Evolutionary conservation across 2,329 filamentous ascomycete species (phyloP).

Genomic region (Rutstroemia sp.): DNA sequence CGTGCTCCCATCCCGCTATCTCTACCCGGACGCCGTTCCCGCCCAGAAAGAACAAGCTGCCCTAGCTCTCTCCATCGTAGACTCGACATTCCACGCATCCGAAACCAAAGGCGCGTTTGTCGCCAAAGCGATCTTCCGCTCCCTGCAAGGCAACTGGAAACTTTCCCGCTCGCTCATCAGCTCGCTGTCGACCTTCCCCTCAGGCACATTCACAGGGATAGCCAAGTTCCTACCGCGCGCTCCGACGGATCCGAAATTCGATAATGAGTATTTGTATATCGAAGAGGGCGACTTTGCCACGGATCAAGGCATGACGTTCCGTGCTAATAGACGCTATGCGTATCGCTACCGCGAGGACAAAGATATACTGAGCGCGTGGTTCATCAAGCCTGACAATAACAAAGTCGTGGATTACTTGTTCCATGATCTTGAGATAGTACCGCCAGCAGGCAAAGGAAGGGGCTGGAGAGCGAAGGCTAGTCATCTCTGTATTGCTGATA

Average conservation of each 20-base stretch:
- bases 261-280: conserved; percentile 55
- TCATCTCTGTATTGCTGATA: conserved; percentile 65
- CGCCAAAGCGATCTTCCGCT: conserved; percentile 60
- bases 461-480: conserved; percentile 47
- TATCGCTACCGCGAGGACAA: conserved; percentile 58
- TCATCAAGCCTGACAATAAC: conserved; percentile 51
- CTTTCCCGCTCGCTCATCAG: conserved; percentile 51
- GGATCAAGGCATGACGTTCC: conserved; percentile 27
- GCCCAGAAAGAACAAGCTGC: conserved; percentile 33
- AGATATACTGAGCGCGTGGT: conserved; percentile 65
- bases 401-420: conserved; percentile 65
- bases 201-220: conserved; percentile 56
- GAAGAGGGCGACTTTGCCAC: conserved; percentile 60
- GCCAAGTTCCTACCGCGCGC: conserved; percentile 56
- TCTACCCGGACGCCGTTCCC: conserved; percentile 31
- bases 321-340: conserved; percentile 58
- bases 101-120: conserved; percentile 41
- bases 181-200: conserved; percentile 49
- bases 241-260: conserved; percentile 41
- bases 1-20: conserved; percentile 40
- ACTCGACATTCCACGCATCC: conserved; percentile 16
- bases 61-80: conserved; percentile 32
- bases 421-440: conserved; percentile 59
- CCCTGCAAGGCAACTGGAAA: conserved; percentile 62
- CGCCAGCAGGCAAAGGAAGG: conserved; percentile 10